Conservation (phyloP, 768 basidiomycete species). For the Mycena crocata region DNA sequence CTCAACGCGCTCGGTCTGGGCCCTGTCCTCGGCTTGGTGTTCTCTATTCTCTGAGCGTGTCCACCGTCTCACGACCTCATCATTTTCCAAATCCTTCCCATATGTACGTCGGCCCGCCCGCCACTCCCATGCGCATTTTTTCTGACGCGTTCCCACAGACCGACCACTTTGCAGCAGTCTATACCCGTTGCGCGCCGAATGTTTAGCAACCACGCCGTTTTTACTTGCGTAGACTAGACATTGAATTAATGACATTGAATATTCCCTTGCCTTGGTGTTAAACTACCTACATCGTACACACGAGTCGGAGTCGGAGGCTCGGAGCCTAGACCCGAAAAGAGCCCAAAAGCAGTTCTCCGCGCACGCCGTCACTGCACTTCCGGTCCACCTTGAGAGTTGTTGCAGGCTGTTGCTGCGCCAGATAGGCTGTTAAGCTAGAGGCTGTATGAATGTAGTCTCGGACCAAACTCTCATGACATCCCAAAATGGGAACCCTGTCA, state of each 20-base stretch:
- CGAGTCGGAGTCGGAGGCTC: too few species aligned
- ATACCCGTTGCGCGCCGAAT: conserved; percentile 3
- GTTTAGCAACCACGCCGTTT: background rate
- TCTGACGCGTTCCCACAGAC: conserved; percentile 12
- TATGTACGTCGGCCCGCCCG: background rate
- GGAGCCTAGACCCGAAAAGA: too few species aligned
- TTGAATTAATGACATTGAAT: background rate
- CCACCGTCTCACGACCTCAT: background rate
- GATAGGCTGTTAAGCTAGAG: background rate
- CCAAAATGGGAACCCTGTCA: too few species aligned
- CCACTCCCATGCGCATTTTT: background rate
- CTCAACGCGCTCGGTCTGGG: conserved; percentile 25
- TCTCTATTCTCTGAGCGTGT: background rate
- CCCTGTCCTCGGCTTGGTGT: conserved; percentile 20
- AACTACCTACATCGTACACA: too few species aligned
- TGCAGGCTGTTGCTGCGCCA: background rate
- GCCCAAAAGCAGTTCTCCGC: too few species aligned
- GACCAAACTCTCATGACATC: too few species aligned
- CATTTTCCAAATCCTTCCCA: background rate
- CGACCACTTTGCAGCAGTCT: conserved; percentile 10
- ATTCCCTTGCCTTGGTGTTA: too few species aligned
- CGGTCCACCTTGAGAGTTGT: too few species aligned
- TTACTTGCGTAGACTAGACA: background rate
- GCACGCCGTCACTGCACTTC: too few species aligned
- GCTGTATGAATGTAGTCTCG: too few species aligned